Evolutionary conservation across 108 stramenopile genomes (phyloP), one percentile per base, ranked within the genome.

Genomic region (Cyclotella cryptica): DNA sequence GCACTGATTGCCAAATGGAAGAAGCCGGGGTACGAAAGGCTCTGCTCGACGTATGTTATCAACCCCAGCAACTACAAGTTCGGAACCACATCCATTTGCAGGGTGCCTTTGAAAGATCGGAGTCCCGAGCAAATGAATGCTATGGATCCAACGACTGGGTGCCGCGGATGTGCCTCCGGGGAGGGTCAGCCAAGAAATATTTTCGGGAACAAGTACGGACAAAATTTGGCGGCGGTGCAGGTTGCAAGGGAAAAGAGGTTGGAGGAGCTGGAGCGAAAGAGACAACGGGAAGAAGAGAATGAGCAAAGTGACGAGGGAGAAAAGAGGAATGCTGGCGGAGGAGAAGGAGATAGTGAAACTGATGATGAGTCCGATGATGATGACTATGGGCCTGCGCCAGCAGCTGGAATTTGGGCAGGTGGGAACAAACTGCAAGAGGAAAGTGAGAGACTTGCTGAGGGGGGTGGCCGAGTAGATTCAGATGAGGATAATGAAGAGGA

Each of bases 201-300:
- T 60, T 99, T 99, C 83, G 99, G 98, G 46, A 99, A 99, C 90
- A 99, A 99, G 75, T 99, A 99, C 76, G 99, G 99, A 8, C 98
- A 99, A 88, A 92, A 96, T 77, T 84, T 99, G 51, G 99, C 99
- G 6, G 97, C 95, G 29, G 95, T 99, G 3, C 99, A 99, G 88
- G 85, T 98, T 61, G 94, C 94, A 5, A 81, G 97, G 60, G 97
- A 96, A 80, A 71, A 80, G 67, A 76, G 88, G 41, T 79, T 78
- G 79, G 92, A 91, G 77, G 85, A 85, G 61, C 70, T 83, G 46
- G 71, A 86, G 53, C 75, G 46, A 45, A 77, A 69, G 66, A 67
- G 79, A 43, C 74, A 70, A 51, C 10, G 27, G 43, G 66, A 73
- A 52, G 68, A 71, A 41, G 79, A 72, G 49, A 80, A 63, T 28